Percentiles rank a stretch among this genome's conserved stretches.
Conservation (phyloP, 345 rosid genomes). For the Aquilaria malaccensis region DNA sequence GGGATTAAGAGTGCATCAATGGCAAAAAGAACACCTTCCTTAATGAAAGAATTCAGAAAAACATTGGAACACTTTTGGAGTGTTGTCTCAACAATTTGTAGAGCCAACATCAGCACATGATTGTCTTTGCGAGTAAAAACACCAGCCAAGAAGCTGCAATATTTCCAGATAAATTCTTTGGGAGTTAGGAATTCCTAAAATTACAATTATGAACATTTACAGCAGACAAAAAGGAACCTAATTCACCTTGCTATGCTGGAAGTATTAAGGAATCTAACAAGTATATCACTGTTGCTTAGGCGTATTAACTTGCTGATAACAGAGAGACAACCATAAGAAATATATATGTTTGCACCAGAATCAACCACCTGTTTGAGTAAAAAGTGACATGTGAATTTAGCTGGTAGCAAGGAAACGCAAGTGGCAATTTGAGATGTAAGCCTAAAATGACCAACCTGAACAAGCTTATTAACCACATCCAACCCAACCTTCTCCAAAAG, state of each 20-base stretch:
- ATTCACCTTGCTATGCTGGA: conserved; percentile 78
- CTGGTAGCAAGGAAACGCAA: conserved; percentile 7
- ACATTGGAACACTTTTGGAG: conserved; percentile 60
- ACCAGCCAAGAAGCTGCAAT: conserved; percentile 83
- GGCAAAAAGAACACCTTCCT: conserved; percentile 83
- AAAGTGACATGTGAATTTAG: conserved; percentile 10
- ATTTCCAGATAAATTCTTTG: conserved; percentile 17
- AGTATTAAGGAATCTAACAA: conserved; percentile 49
- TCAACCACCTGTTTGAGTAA: conserved; percentile 56
- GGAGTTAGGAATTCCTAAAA: conserved; percentile 13
- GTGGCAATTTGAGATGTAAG: conserved; percentile 8
- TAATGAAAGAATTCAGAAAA: conserved; percentile 60
- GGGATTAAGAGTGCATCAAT: conserved; percentile 55
- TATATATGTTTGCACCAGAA: conserved; percentile 72
- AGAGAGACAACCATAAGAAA: conserved; percentile 78
- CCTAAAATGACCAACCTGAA: conserved; percentile 51
- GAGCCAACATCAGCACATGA: conserved; percentile 66
- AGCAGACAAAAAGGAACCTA: conserved; percentile 5
- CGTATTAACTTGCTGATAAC: conserved; percentile 59
- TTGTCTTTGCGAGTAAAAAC: conserved; percentile 75
- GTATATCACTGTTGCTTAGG: conserved; percentile 60
- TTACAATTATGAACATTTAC: background rate
- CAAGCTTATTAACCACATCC: conserved; percentile 61
- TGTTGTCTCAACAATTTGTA: conserved; percentile 60
- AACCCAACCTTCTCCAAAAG: conserved; percentile 51